These are phyloP conservation scores for Telfairia occidentalis DNA, from an alignment of 331 rosid genomes.

Conservation along the genomic window DNA sequence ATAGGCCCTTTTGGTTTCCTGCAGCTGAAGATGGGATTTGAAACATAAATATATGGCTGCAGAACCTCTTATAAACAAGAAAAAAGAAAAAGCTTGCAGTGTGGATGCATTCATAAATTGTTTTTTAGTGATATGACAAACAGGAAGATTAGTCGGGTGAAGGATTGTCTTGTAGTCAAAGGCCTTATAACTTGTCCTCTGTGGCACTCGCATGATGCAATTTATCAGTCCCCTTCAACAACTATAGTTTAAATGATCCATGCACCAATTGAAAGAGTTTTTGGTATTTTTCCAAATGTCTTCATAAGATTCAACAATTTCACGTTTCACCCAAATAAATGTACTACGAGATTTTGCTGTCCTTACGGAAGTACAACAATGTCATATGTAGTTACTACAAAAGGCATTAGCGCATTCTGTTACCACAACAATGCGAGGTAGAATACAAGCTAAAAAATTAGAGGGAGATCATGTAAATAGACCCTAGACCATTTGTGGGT, in stretches of 20 bases:
- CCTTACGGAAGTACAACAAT: neutral
- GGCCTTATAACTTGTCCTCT: neutral
- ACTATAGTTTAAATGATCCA: neutral
- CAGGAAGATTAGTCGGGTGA: neutral
- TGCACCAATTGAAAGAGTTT: neutral
- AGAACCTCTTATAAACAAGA: neutral
- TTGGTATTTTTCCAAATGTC: neutral
- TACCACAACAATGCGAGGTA: neutral
- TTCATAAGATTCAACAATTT: neutral
- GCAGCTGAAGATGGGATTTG: constrained; percentile 40
- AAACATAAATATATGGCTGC: constrained; percentile 13
- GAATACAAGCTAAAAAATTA: neutral
- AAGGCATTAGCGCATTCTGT: neutral
- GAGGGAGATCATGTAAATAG: neutral
- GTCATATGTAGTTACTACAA: neutral
- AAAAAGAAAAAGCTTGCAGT: neutral
- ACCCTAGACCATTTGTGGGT: neutral
- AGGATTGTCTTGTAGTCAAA: neutral
- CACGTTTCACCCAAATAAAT: neutral
- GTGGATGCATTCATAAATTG: neutral
- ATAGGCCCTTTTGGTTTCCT: constrained; percentile 48
- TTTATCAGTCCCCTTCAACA: neutral
- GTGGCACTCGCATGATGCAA: neutral
- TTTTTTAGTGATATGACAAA: neutral
- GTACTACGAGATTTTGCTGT: neutral